Base-by-base conservation (phyloP, 2,329 filamentous ascomycete genomes). In the Fusarium neocosmosporiellum region DNA sequence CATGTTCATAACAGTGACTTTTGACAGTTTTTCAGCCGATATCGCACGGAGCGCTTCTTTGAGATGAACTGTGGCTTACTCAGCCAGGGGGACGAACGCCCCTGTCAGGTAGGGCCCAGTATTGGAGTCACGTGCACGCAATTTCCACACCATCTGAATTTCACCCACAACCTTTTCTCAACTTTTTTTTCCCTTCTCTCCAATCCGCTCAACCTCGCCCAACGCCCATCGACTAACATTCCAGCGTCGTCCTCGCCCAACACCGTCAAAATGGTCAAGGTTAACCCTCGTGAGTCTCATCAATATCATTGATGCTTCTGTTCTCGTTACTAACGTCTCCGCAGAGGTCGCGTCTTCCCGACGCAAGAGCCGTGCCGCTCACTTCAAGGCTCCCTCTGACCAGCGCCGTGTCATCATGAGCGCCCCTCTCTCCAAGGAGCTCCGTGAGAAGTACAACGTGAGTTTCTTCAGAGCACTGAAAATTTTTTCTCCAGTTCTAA, bases 361-460 rank as follows among this genome's bases (percentile, higher is more conserved):
- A 88, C 93, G 96, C 89, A 99, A 99, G 94, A 96, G 94, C 88
- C 94, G 96, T 88, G 98, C 98, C 91, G 94, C 94, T 85, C 96
- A 99, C 91, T 99, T 97, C 92, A 89, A 90, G 85, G 96, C 96
- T 79, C 95, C 95, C 80, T 98, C 95, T 85, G 95, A 93, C 89
- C 90, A 94, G 84, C 95, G 96, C 87, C 94, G 96, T 85, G 90
- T 92, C 81, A 98, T 98, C 89, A 98, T 99, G 95, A 96, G 93
- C 89, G 95, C 96, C 79, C 93, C 94, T 81, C 91, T 98, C 80
- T 93, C 90, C 89, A 97, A 98, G 91, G 96, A 99, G 89, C 92
- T 99, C 84, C 93, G 95, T 84, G 95, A 98, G 88, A 96, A 99
- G 92, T 94, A 99, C 93, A 97, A 97, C 87, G 96, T 98, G 90